Base-by-base conservation (phyloP, 768 basidiomycete genomes). In the Trametes sanguinea region DNA sequence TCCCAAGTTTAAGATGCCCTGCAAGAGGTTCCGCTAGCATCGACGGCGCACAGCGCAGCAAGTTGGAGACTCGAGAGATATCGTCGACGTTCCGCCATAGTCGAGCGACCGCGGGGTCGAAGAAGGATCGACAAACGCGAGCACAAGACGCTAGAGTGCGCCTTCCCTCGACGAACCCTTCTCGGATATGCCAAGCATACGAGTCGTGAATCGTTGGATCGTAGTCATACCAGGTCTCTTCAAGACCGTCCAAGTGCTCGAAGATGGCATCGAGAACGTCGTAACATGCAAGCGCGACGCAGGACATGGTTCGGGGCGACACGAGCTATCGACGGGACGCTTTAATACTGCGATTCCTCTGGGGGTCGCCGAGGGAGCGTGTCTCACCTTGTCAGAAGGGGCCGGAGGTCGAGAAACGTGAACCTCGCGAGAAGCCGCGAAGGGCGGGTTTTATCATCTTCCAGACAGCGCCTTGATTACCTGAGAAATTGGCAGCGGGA, bases 201-300 rank as follows among this genome's bases (percentile, higher is more conserved):
- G 57, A 44, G 14, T 58, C 52, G 33, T 39, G 37, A 9, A 29
- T 63, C 14, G 46, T 27, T 3, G 51, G 37, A 35, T 63, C 62
- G 53, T 63, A 63, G 53, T 63, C 57, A 30, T 58, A 59, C 62
- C 62, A 63, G 7, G 57, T 16, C 6, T 53, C 46, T n/a, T 58
- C 54, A 0, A 39, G 16, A 7, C n/a, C n/a, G 16, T 44, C 53
- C 14, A 63, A 42, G 30, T 54, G 46, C 45, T 63, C 46, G 48
- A 63, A 59, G 46, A 63, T 27, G 33, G 51, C 32, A 32, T 11
- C 54, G 47, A 63, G 62, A 40, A 63, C 6, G 48, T 63, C 62
- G 22, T 54, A 58, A 22, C 57, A 63, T 3, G 51, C 11, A 6
- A 58, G 39, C 3, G 57, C 57, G 13, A 32, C 35, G 37, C 54